phyloP scores from a whole-genome alignment of 73 alveolate species.

The Uronychia setigera region DNA sequence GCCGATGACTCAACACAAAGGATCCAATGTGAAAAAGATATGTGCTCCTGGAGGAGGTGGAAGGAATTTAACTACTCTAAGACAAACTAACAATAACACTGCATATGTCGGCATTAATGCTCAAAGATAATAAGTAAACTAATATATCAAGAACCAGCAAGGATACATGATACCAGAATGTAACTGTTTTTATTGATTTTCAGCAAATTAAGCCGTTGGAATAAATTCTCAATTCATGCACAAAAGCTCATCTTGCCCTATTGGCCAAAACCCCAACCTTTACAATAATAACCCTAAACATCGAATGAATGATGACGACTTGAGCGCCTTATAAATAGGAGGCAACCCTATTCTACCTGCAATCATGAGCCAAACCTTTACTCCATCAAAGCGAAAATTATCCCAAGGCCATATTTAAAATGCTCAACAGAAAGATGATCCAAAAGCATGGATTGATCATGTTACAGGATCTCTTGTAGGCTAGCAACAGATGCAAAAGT shows the following conservation, averaged over 20 bases:
- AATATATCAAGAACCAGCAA: background rate
- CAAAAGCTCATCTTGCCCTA: too few relatives aligned
- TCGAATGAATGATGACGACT: background rate
- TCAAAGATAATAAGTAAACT: background rate
- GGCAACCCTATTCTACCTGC: background rate
- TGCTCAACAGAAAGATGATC: too few relatives aligned
- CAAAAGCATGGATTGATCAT: too few relatives aligned
- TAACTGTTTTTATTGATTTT: too few relatives aligned
- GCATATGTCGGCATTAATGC: background rate
- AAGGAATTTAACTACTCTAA: background rate
- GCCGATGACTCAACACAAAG: background rate
- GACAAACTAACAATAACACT: background rate
- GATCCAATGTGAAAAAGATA: background rate
- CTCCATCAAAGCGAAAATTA: background rate
- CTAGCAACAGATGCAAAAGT: too few relatives aligned
- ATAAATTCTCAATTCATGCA: too few relatives aligned
- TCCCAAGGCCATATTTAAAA: too few relatives aligned
- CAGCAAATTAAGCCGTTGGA: too few relatives aligned
- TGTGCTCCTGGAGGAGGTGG: constrained; percentile 3
- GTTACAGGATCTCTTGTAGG: too few relatives aligned
- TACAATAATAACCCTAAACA: too few relatives aligned
- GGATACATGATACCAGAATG: too few relatives aligned
- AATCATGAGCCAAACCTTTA: background rate
- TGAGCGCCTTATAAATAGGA: background rate
- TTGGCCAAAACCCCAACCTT: too few relatives aligned